Evolutionary conservation across 169 alveolate genomes (phyloP), one percentile per base, ranked within the genome.

Genomic region (Perkinsus olseni): DNA sequence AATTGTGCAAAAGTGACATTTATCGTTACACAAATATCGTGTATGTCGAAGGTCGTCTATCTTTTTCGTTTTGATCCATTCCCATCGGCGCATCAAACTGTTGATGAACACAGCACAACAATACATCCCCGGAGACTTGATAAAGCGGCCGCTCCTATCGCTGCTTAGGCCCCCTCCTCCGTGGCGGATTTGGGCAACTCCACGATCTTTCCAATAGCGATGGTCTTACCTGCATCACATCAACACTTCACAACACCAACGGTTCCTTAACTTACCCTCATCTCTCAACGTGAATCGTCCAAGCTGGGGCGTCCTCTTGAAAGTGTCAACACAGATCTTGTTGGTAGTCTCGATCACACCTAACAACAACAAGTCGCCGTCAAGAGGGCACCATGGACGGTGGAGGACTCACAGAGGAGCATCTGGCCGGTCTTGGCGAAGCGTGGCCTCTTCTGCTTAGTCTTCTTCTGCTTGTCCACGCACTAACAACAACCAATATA

Each of bases 211-310:
- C 98, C 98, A 62, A 97, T 96, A 34, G 98, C 98, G 91, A 97
- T 97, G 13, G 98, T 97, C 94, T 97, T 97, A 31, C 94, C 94
- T 93, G 74, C 31, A 3, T 0, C 10, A n/a, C 28, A 38, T 6
- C 28, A 17, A 92, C n/a, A 50, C 10, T 21, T 0, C 38, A 93
- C 38, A 38, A 92, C 38, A 91, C 40, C 74, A 92, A n/a, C 8
- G 48, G 38, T 11, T 0, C 11, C 21, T 40, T 21, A 20, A 13
- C 94, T 92, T 93, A 92, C 99, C 99, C 94, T 98, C 99, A 74
- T 98, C 99, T 74, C 99, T 96, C 90, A 99, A 96, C 31, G 99
- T 98, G 96, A 99, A 98, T 93, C 99, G 96, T 17, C 99, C 99
- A 45, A 99, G 94, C 93, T 98, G 99, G 39, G 98, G 97, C 39